These are phyloP conservation scores for Phytophthora fragariae DNA, from an alignment of 352 stramenopile species.

Conservation along the genomic window DNA sequence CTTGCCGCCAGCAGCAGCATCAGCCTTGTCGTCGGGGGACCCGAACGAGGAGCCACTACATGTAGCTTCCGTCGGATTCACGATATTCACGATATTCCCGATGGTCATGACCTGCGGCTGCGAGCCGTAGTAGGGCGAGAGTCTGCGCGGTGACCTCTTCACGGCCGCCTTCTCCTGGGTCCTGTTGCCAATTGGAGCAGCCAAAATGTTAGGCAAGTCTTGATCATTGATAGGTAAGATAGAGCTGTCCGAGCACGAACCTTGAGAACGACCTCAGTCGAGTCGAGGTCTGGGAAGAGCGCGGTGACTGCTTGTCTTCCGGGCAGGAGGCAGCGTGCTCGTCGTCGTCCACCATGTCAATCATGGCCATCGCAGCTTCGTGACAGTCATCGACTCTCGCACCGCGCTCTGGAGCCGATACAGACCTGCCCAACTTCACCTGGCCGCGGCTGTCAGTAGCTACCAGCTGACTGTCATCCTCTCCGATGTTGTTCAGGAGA, in stretches of 20 bases:
- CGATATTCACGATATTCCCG: constrained; percentile 34
- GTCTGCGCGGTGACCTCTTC: constrained; percentile 36
- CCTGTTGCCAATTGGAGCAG: constrained; percentile 9
- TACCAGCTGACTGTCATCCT: constrained; percentile 33
- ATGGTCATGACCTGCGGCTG: constrained; percentile 36
- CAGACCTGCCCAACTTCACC: constrained; percentile 40
- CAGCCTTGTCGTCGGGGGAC: neutral
- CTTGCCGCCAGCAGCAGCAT: constrained; percentile 28
- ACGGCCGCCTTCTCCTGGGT: constrained; percentile 40
- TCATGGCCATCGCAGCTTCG: constrained; percentile 23
- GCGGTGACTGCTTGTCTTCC: constrained; percentile 39
- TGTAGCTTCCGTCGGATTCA: constrained; percentile 28
- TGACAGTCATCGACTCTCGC: constrained; percentile 8
- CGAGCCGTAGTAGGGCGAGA: constrained; percentile 30
- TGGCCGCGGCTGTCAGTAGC: constrained; percentile 11
- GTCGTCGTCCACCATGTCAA: constrained; percentile 39
- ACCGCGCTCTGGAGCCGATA: constrained; percentile 36
- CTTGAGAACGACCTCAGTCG: constrained; percentile 29
- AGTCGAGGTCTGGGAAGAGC: constrained; percentile 16
- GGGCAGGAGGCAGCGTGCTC: constrained; percentile 41
- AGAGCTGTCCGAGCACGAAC: constrained; percentile 2
- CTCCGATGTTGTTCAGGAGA: constrained; percentile 45
- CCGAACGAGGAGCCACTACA: constrained; percentile 22
- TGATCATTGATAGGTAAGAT: neutral
- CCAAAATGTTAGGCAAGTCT: neutral